phyloP scores from a whole-genome alignment of 306 rosid species.

The Trichosanthes cucumerina region DNA sequence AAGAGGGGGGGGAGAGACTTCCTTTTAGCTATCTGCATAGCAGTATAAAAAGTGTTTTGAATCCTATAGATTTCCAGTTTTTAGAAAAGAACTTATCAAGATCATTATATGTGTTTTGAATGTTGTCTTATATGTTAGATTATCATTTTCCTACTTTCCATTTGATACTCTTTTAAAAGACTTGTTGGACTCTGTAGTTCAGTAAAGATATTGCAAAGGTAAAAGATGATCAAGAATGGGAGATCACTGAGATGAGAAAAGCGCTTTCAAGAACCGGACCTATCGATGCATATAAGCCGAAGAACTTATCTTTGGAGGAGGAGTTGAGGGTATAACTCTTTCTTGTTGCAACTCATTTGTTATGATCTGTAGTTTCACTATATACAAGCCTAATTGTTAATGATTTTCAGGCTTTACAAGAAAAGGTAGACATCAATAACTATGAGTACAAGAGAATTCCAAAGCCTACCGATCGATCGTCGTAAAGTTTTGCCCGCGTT shows the following conservation, averaged over 20 bases:
- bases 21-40: background rate
- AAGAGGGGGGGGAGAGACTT: background rate
- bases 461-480: slow-evolving; percentile 41
- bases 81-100: background rate
- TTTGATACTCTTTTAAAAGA: slow-evolving; percentile 9
- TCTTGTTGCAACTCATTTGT: background rate
- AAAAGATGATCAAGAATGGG: slow-evolving; percentile 89
- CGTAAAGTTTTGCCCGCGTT: background rate
- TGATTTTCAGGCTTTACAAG: slow-evolving; percentile 41
- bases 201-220: slow-evolving; percentile 80
- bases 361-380: background rate
- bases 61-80: background rate
- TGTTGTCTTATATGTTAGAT: background rate
- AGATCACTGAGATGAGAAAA: slow-evolving; percentile 65
- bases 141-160: background rate
- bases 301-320: slow-evolving; percentile 54
- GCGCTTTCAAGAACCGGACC: slow-evolving; percentile 76
- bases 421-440: slow-evolving; percentile 60
- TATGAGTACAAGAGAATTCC: slow-evolving; percentile 73
- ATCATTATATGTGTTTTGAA: background rate
- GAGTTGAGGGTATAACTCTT: slow-evolving; percentile 48
- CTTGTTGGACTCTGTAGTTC: slow-evolving; percentile 24
- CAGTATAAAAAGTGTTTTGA: background rate
- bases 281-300: slow-evolving; percentile 54
- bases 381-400: background rate